Evolutionary conservation across 1,284 basidiomycete genomes (phyloP).

Genomic region (Melanopsichium pennsylvanicum): DNA sequence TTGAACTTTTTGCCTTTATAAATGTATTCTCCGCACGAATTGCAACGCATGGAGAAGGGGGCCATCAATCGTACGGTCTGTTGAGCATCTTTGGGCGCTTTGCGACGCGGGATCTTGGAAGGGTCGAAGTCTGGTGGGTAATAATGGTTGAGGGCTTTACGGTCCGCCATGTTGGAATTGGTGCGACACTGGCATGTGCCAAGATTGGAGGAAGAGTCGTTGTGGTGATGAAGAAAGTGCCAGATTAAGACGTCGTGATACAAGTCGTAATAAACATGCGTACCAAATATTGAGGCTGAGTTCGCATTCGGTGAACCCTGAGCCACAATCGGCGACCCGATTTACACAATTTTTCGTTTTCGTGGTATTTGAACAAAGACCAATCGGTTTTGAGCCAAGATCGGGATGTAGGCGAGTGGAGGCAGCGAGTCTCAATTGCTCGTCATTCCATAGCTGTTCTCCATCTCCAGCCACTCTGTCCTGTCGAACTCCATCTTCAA

Average conservation of each 20-base stretch:
- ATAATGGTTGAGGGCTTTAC: conserved; percentile 67
- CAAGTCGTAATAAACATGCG: neutral
- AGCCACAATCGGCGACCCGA: neutral
- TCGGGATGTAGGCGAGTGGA: conserved; percentile 16
- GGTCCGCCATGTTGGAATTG: conserved; percentile 65
- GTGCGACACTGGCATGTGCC: neutral
- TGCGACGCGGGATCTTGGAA: conserved; percentile 88
- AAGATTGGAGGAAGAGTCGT: neutral
- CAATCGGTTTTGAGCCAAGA: neutral
- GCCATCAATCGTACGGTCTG: conserved; percentile 98
- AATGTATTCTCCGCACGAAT: conserved; percentile 93
- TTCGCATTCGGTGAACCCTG: conserved; percentile 2
- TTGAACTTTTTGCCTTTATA: conserved; percentile 98
- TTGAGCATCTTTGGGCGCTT: conserved; percentile 87
- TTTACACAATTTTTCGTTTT: neutral
- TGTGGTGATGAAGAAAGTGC: neutral
- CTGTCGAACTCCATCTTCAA: no score
- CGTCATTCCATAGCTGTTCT: neutral
- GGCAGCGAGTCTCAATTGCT: conserved; percentile 4
- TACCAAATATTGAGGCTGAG: conserved; percentile 1
- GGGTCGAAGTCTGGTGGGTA: conserved; percentile 89
- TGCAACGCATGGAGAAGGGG: conserved; percentile 88
- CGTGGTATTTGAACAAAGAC: no score
- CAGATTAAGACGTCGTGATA: conserved; percentile 2
- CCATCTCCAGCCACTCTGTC: conserved; percentile 1